These are phyloP conservation scores for Lobosporangium transversale DNA, from an alignment of 192 early-diverging fungal species.

Conservation along the genomic window DNA sequence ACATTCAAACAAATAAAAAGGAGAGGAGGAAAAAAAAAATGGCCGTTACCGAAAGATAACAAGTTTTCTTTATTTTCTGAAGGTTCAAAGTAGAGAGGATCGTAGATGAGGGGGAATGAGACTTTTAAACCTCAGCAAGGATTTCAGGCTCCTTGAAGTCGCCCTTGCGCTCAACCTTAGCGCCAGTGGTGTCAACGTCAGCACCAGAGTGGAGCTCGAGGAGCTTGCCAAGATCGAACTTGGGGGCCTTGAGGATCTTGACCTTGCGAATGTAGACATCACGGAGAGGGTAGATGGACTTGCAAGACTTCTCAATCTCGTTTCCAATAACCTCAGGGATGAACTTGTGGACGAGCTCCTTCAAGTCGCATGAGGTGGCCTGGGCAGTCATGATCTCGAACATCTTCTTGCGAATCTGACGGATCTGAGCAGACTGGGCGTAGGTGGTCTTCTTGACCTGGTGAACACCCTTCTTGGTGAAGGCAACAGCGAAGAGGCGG, in stretches of 20 bases:
- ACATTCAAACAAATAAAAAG: too few relatives aligned
- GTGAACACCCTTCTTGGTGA: conserved; percentile 93
- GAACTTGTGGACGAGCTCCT: conserved; percentile 96
- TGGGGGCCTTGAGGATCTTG: conserved; percentile 98
- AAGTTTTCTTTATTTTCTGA: conserved; percentile 22
- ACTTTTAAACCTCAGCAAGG: conserved; percentile 55
- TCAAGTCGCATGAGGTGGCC: conserved; percentile 88
- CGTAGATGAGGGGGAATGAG: conserved; percentile 54
- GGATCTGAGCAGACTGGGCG: conserved; percentile 96
- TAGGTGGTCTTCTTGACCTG: conserved; percentile 99
- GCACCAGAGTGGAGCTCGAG: conserved; percentile 94
- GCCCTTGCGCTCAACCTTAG: conserved; percentile 83
- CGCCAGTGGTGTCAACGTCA: conserved; percentile 77
- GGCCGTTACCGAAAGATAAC: conserved; percentile 46
- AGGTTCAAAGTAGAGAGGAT: conserved; percentile 7
- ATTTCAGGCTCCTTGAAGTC: conserved; percentile 91
- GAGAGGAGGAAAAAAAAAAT: conserved; percentile 8
- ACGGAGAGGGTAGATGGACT: conserved; percentile 98
- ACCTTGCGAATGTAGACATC: conserved; percentile 97
- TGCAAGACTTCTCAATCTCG: conserved; percentile 97
- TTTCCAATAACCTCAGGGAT: conserved; percentile 96
- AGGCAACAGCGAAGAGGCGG: conserved; percentile 96
- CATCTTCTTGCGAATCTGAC: conserved; percentile 99
- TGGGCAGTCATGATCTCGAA: conserved; percentile 96
- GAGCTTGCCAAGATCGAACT: conserved; percentile 95